Evolutionary conservation across 2,329 filamentous ascomycete genomes (phyloP), one percentile per base, ranked within the genome.

Genomic region (Nemania diffusa): DNA sequence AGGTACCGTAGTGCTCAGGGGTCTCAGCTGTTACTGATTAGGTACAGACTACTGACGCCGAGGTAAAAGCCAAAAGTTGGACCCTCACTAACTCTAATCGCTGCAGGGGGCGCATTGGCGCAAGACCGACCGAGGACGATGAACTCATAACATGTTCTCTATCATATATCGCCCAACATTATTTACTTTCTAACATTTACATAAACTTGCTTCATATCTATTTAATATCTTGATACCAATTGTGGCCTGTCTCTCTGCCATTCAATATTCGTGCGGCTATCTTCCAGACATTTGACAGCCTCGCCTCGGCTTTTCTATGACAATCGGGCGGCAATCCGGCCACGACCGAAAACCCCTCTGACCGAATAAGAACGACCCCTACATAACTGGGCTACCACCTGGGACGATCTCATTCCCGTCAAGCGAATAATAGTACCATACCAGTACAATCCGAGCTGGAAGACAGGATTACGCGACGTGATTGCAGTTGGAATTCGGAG

Each of bases 401-500:
- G 8, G n/a, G 27, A n/a, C 15, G 26, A n/a, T 22, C 29, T 9
- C 26, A 17, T 5, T 42, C 17, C 17, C 27, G 13, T 26, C 32
- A 32, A 9, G 4, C 17, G 6, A 15, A n/a, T 15, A 40, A 26
- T 15, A 22, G 5, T 17, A 56, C 7, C 8, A 42, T 52, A 53
- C 24, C 13, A n/a, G 34, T n/a, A 29, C 13, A 32, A 17, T 24
- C 48, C 20, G 8, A 7, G 34, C 15, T 9, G 57, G 50, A 42
- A 24, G 34, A 48, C 29, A 40, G 7, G 51, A 56, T 42, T 20
- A 64, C 59, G 37, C 42, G 8, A 34, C 32, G 62, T 59, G 37
- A 51, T 32, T 65, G 46, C 55, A 74, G 20, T 53, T 59, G 48
- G 58, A 62, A 57, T 29, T 42, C 55, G 51, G 65, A 53, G 52